Base-by-base conservation (phyloP, 345 rosid species). In the Populus alba region DNA sequence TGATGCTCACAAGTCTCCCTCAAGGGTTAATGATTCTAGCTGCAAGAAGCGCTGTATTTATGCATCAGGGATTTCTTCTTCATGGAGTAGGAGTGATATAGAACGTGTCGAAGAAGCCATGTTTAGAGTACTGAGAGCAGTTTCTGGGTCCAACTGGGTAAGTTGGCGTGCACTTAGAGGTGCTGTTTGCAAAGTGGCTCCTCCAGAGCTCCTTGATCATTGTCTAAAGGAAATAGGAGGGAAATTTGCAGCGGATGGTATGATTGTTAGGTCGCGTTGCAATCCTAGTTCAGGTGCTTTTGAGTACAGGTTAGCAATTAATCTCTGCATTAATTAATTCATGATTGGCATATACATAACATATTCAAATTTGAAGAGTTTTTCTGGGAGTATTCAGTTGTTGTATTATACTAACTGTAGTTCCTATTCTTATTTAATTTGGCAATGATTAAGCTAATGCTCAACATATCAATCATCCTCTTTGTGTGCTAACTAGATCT, bases 71-170 rank as follows among this genome's bases (percentile, higher is more conserved):
- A 45, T 20, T 47, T 66, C 81, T 71, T 72, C 49, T 71, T 80
- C 88, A n/a, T 89, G 89, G 91, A 84, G 84, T 18, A 77, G 72
- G 68, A 53, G 53, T 70, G 92, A 89, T 66, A 78, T 87, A 51
- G 87, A 77, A 77, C 85, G 86, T 20, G 91, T 85, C 63, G 87
- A 91, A 31, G 88, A 85, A 70, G 91, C 92, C 39, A 81, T 91
- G 89, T 43, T 91, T 73, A 87, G 86, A 79, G 91, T 91, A 57
- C 83, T 89, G 5, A 77, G 87, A 35, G 95, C 95, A 10, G 92
- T 87, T 22, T 85, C 91, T 55, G 89, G 89, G 12, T 85, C 88
- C 51, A 87, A 78, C 23, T 91, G 95, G 95, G 95, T 91, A n/a
- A 83, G 83, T 68, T 76, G 82, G 70, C 92, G 91, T 15, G 83